Evolutionary conservation across 805 yeast species (phyloP).

Genomic region (Metschnikowia koreensis): DNA sequence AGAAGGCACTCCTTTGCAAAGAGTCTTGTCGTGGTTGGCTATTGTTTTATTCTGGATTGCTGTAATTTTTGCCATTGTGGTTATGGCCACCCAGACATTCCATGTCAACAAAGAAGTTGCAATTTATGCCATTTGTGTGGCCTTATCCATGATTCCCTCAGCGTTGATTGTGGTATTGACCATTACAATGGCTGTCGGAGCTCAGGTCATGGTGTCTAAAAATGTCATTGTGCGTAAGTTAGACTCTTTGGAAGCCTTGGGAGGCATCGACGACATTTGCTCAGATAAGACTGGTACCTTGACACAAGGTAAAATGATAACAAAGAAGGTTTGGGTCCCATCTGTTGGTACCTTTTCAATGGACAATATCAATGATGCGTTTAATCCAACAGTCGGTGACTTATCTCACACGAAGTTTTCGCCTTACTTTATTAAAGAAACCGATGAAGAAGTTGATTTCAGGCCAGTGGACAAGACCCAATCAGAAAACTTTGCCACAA

Average conservation of each 20-base stretch:
- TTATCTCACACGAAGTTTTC: slow-evolving; percentile 33
- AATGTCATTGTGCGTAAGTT: slow-evolving; percentile 73
- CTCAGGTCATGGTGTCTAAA: slow-evolving; percentile 66
- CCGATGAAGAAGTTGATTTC: slow-evolving; percentile 38
- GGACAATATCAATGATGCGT: slow-evolving; percentile 55
- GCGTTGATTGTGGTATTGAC: slow-evolving; percentile 77
- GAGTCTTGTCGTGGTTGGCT: slow-evolving; percentile 74
- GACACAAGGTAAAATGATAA: slow-evolving; percentile 78
- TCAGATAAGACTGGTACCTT: slow-evolving; percentile 83
- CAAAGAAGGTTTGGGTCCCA: slow-evolving; percentile 69
- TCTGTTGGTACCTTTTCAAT: slow-evolving; percentile 56
- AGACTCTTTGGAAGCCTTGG: slow-evolving; percentile 76
- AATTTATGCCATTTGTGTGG: slow-evolving; percentile 84
- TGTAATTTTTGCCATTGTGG: slow-evolving; percentile 81
- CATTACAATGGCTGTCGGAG: slow-evolving; percentile 83
- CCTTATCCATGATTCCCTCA: slow-evolving; percentile 79
- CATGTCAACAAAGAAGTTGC: slow-evolving; percentile 78
- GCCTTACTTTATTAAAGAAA: slow-evolving; percentile 36
- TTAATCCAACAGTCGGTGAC: slow-evolving; percentile 60
- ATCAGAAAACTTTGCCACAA: slow-evolving; percentile 20
- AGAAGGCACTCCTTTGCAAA: slow-evolving; percentile 80
- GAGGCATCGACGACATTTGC: slow-evolving; percentile 76
- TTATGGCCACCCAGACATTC: slow-evolving; percentile 80
- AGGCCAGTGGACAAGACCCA: slow-evolving; percentile 19
- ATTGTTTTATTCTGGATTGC: slow-evolving; percentile 70